These are phyloP conservation scores for Globisporangium paroecandrum DNA, from an alignment of 352 stramenopile genomes.

Conservation along the genomic window DNA sequence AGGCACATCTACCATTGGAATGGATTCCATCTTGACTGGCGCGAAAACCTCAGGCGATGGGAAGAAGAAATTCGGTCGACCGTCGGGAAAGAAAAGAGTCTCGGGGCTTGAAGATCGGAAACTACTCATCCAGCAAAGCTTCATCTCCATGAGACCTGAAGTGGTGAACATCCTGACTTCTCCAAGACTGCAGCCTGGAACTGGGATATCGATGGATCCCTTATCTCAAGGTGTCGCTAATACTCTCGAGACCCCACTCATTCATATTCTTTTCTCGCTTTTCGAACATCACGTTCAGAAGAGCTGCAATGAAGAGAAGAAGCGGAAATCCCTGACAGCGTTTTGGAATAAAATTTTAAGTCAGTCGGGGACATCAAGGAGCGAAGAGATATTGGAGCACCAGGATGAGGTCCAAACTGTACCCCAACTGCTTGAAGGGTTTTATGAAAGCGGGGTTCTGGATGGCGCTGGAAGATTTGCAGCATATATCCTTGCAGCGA, in stretches of 20 bases:
- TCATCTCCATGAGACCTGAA: constrained; percentile 28
- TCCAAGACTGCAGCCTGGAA: constrained; percentile 12
- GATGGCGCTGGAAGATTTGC: constrained; percentile 17
- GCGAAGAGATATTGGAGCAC: constrained; percentile 17
- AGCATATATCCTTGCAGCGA: constrained; percentile 8
- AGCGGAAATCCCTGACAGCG: background rate
- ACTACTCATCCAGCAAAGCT: constrained; percentile 25
- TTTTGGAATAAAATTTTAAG: constrained; percentile 10
- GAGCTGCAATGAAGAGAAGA: constrained; percentile 18
- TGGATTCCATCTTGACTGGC: background rate
- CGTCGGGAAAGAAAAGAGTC: constrained; percentile 18
- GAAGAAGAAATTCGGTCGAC: constrained; percentile 29
- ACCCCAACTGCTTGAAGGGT: constrained; percentile 10
- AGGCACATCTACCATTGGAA: constrained; percentile 8
- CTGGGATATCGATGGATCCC: constrained; percentile 1
- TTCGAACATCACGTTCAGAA: constrained; percentile 17
- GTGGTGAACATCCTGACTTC: constrained; percentile 35
- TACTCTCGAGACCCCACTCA: constrained; percentile 14
- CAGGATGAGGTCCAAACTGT: constrained; percentile 1
- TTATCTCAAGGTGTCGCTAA: constrained; percentile 4
- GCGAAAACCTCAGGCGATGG: constrained; percentile 10
- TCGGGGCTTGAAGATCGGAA: constrained; percentile 19
- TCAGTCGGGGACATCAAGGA: background rate
- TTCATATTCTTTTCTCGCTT: constrained; percentile 20
- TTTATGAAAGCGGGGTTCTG: constrained; percentile 12